Percentiles rank a stretch among this genome's conserved stretches.
Evolutionary conservation across 495 filamentous ascomycete genomes (phyloP).

Genomic region (Tuber calosporum): DNA sequence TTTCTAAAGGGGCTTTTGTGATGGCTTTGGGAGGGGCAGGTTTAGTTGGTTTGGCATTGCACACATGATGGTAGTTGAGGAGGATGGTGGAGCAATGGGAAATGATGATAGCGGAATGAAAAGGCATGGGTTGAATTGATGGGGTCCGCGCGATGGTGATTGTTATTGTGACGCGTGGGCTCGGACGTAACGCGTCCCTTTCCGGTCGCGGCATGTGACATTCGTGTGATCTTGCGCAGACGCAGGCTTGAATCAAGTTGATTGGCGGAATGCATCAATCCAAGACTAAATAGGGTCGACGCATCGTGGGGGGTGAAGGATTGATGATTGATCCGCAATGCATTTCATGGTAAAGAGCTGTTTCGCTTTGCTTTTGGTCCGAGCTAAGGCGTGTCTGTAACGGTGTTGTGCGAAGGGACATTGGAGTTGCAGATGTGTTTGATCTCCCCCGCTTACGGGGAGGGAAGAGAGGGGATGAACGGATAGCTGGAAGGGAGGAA

Average conservation of each 20-base stretch:
- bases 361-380: background rate
- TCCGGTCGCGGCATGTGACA: background rate
- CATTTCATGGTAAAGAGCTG: background rate
- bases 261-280: background rate
- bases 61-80: background rate
- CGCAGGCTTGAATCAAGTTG: background rate
- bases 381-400: background rate
- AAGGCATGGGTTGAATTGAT: background rate
- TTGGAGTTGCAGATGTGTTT: background rate
- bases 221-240: background rate
- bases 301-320: background rate
- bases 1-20: background rate
- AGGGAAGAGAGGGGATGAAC: background rate
- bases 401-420: background rate
- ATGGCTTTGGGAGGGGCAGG: background rate
- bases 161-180: constrained; percentile 1
- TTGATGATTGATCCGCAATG: constrained; percentile 1
- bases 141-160: background rate
- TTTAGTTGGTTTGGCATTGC: background rate
- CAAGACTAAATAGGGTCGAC: background rate
- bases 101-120: constrained; percentile 1
- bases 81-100: background rate
- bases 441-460: background rate
- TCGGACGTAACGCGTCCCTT: background rate
- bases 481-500: background rate